These are phyloP conservation scores for Leishmania braziliensis DNA, from an alignment of 208 protist species.

Conservation along the genomic window DNA sequence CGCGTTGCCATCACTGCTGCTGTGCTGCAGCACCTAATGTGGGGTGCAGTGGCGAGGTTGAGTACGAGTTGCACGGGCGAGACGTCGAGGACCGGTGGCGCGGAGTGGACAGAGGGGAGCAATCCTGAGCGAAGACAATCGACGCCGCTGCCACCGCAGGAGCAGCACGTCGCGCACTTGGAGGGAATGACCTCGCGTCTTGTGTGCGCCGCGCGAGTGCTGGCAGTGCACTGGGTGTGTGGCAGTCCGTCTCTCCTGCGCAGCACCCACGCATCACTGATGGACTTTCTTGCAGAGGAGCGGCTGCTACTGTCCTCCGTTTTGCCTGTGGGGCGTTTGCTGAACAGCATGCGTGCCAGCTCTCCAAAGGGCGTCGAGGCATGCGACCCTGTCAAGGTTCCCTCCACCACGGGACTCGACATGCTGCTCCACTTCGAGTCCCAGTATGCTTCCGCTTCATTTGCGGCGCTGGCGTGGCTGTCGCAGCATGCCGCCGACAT, in stretches of 20 bases:
- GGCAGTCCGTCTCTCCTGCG: background rate
- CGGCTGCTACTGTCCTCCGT: slow-evolving; percentile 12
- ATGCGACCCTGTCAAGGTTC: background rate
- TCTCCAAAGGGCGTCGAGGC: background rate
- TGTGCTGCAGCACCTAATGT: slow-evolving; percentile 19
- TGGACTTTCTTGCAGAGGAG: slow-evolving; percentile 19
- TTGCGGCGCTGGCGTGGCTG: slow-evolving; percentile 18
- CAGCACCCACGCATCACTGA: background rate
- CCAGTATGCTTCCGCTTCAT: slow-evolving; percentile 10
- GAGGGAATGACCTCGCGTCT: background rate
- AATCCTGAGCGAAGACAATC: background rate
- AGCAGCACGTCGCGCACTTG: background rate
- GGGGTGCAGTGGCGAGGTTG: background rate
- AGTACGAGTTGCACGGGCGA: background rate
- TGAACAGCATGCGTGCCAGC: background rate
- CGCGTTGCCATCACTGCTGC: slow-evolving; percentile 28
- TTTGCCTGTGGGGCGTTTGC: background rate
- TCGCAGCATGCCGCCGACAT: background rate
- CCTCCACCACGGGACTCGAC: background rate
- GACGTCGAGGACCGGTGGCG: background rate
- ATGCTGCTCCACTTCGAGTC: background rate
- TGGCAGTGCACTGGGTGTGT: slow-evolving; percentile 33
- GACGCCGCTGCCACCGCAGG: background rate
- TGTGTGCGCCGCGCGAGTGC: slow-evolving; percentile 13
- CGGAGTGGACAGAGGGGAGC: background rate